Evolutionary conservation across 495 filamentous ascomycete genomes (phyloP).

Genomic region (Penicillium riverlandense): DNA sequence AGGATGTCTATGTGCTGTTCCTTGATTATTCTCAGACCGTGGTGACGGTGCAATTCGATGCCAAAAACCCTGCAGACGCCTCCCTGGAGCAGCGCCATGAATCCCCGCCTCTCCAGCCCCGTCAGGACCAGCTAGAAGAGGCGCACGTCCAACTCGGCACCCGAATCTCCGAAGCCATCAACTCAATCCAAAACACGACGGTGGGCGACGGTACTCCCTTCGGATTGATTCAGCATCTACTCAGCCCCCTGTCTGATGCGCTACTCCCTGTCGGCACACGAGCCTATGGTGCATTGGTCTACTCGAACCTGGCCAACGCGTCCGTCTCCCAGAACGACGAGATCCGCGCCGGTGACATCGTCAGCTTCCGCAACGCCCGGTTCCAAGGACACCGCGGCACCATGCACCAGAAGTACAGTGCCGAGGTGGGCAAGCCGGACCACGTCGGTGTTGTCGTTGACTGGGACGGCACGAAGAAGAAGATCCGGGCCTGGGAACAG

Average conservation of each 20-base stretch:
- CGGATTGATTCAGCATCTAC: slow-evolving; percentile 68
- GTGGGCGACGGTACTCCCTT: slow-evolving; percentile 80
- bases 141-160: slow-evolving; percentile 71
- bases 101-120: slow-evolving; percentile 66
- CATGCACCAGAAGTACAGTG: slow-evolving; percentile 88
- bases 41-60: slow-evolving; percentile 73
- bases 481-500: slow-evolving; percentile 92
- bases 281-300: slow-evolving; percentile 85
- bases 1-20: slow-evolving; percentile 79
- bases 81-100: slow-evolving; percentile 83
- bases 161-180: slow-evolving; percentile 61
- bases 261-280: slow-evolving; percentile 77
- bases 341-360: slow-evolving; percentile 88
- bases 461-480: slow-evolving; percentile 99
- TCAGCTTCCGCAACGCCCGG: slow-evolving; percentile 87
- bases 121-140: slow-evolving; percentile 91
- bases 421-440: slow-evolving; percentile 85
- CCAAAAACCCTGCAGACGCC: slow-evolving; percentile 62
- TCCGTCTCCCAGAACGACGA: slow-evolving; percentile 84
- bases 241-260: slow-evolving; percentile 64
- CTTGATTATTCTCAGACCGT: slow-evolving; percentile 95
- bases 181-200: slow-evolving; percentile 63
- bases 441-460: slow-evolving; percentile 96
- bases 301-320: slow-evolving; percentile 90
- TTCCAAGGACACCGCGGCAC: slow-evolving; percentile 94